Evolutionary conservation across 192 early-diverging fungal species (phyloP).

Genomic region (Backusella mclennaniae): DNA sequence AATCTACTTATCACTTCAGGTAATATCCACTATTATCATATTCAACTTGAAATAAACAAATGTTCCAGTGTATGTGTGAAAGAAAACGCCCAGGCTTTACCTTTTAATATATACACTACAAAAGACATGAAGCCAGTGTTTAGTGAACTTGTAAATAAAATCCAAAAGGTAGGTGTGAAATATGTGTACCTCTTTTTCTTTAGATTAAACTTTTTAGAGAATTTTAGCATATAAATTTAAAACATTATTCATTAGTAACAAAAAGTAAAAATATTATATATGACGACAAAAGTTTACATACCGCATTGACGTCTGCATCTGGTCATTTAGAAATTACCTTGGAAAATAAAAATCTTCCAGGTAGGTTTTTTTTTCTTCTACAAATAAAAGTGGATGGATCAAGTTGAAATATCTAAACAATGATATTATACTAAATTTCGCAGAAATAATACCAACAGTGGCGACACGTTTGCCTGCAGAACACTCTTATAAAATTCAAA

Average conservation of each 20-base stretch:
- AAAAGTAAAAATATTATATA: background rate
- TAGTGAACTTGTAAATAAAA: background rate
- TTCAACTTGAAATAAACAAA: background rate
- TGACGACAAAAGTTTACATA: constrained; percentile 5
- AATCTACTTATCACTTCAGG: background rate
- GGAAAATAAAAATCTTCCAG: background rate
- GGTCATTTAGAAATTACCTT: background rate
- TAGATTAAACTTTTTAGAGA: background rate
- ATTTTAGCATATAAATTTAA: background rate
- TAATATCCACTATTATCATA: background rate
- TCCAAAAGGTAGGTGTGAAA: background rate
- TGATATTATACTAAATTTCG: background rate
- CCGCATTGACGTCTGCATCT: background rate
- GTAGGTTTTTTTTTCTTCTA: background rate
- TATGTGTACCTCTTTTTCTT: background rate
- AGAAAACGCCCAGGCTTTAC: background rate
- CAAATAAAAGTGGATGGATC: background rate
- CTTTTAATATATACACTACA: background rate
- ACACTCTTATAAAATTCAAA: background rate
- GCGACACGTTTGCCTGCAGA: constrained; percentile 6
- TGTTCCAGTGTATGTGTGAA: background rate
- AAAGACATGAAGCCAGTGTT: background rate
- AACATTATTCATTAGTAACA: background rate
- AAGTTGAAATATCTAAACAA: too few relatives aligned
- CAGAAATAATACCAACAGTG: constrained; percentile 27